These are phyloP conservation scores for Glarea lozoyensis DNA, from an alignment of 495 filamentous ascomycete species.

Conservation along the genomic window DNA sequence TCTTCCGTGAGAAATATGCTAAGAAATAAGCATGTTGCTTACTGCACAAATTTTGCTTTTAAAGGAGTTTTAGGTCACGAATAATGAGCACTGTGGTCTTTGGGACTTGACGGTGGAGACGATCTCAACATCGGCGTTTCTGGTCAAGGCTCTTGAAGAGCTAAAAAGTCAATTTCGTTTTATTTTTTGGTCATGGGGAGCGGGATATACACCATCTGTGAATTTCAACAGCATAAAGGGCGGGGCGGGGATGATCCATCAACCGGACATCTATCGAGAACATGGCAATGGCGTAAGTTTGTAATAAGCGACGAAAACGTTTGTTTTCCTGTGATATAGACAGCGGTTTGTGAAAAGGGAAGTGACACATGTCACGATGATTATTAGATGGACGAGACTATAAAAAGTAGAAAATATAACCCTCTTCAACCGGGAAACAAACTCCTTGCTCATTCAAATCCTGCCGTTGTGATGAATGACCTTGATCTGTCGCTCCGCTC, in stretches of 20 bases:
- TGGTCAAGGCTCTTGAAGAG: conserved; percentile 27
- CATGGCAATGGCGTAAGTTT: conserved; percentile 13
- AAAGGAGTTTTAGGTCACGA: conserved; percentile 3
- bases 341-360: too few relatives aligned
- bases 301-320: conserved; percentile 2
- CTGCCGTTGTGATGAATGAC: too few relatives aligned
- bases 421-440: conserved; percentile 22
- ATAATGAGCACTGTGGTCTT: conserved; percentile 19
- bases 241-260: conserved; percentile 29
- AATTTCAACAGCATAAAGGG: conserved; percentile 26
- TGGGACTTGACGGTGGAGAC: conserved; percentile 25
- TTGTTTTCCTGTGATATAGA: too few relatives aligned
- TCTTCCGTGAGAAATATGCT: conserved; percentile 80
- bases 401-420: conserved; percentile 20
- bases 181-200: too few relatives aligned
- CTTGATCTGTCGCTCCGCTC: too few relatives aligned
- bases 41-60: conserved; percentile 12
- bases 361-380: too few relatives aligned
- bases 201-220: too few relatives aligned
- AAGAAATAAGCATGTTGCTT: conserved; percentile 28
- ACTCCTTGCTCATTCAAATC: too few relatives aligned
- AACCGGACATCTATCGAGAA: conserved; percentile 31
- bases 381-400: not conserved
- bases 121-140: conserved; percentile 45
- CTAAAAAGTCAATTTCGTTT: too few relatives aligned